Evolutionary conservation across 1,284 basidiomycete genomes (phyloP), one percentile per base, ranked within the genome.

Genomic region (Singerocomus inundabilis): DNA sequence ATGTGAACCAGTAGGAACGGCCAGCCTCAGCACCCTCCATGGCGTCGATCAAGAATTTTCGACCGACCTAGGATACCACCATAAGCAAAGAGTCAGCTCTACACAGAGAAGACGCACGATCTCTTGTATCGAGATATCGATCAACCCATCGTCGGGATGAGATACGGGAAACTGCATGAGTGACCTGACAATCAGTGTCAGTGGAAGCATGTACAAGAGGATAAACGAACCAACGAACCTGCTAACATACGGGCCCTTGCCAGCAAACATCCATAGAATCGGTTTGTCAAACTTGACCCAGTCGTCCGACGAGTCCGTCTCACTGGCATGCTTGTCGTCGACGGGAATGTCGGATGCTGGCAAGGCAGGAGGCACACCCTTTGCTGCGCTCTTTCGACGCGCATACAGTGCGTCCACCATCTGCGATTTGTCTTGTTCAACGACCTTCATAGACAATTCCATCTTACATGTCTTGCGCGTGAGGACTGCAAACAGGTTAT

Each of bases 91-190:
- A 24, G 9, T 21, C 38, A 6, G 34, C 37, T 24, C 28, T 25
- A 15, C 5, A 30, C 9, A 57, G 25, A 18, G 13, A 32, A 24
- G 13, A 58, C 75, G 45, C 56, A 89, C 90, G 47, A 77, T 58
- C 46, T 81, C 79, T 71, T 93, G 86, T 16, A 84, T 73, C 32
- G 81, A 80, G 18, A 96, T 69, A 63, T 97, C 93, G 47, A 96
- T 82, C 33, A 86, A 65, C 0, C 93, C 93, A 61, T 93, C 87
- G 44, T 88, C 83, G 0, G 88, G 82, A 33, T 84, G 69, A 1
- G 90, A 85, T 4, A 90, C 84, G 0, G 93, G 93, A 68, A 93
- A 95, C 46, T 93, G 85, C 85, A 93, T 89, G 35, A 91, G 72
- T 64, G 93, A 88, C 44, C 86, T 82, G 46, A 44, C 28, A 15